These are phyloP conservation scores for Cyclotella sp. DNA, from an alignment of 108 stramenopile species.

Conservation along the genomic window DNA sequence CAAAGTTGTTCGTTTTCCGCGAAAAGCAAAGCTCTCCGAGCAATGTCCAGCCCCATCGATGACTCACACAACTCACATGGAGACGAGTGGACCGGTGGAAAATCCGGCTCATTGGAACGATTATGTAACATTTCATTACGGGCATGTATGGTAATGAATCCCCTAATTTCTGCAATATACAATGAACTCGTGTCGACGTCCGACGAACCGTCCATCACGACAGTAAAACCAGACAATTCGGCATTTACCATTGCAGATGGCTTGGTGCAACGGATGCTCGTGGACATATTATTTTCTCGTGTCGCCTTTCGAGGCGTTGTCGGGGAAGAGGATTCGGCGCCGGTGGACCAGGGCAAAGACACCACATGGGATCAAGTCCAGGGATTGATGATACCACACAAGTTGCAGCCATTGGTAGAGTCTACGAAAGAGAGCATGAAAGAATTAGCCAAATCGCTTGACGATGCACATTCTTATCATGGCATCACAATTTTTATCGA, in stretches of 20 bases:
- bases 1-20: too few species aligned
- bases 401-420: constrained; percentile 12
- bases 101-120: constrained; percentile 35
- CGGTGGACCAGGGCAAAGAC: constrained; percentile 1
- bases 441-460: constrained; percentile 12
- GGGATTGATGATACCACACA: constrained; percentile 13
- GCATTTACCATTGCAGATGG: constrained; percentile 73
- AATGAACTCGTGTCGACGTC: constrained; percentile 13
- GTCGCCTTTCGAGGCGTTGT: constrained; percentile 44
- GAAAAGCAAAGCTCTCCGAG: too few species aligned
- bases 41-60: too few species aligned
- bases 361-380: constrained; percentile 1
- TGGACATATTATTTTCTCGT: constrained; percentile 37
- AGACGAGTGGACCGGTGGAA: neutral
- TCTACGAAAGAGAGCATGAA: constrained; percentile 29
- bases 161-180: constrained; percentile 55
- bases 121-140: constrained; percentile 35
- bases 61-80: too few species aligned
- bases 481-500: constrained; percentile 62
- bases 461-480: neutral
- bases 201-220: constrained; percentile 3
- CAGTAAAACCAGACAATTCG: constrained; percentile 52
- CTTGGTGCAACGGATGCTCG: constrained; percentile 59
- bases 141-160: constrained; percentile 55
- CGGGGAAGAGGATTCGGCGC: constrained; percentile 37